phyloP scores from a whole-genome alignment of 495 filamentous ascomycete species.

The Cercophora scortea region DNA sequence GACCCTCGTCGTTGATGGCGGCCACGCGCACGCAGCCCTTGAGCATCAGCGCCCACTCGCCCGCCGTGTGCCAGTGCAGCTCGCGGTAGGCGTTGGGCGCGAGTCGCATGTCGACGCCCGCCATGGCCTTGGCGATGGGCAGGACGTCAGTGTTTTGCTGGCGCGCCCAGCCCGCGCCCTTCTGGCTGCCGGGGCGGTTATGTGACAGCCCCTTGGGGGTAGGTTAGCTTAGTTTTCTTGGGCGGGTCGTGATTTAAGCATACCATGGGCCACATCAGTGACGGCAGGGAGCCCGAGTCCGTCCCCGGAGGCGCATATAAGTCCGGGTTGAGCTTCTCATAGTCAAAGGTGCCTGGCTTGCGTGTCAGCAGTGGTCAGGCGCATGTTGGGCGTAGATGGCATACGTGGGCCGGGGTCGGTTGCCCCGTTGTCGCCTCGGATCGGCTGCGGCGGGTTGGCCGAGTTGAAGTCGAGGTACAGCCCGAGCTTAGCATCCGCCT shows the following conservation, averaged over 20 bases:
- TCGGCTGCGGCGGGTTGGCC: conserved; percentile 58
- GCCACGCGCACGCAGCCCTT: conserved; percentile 56
- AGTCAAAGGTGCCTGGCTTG: conserved; percentile 36
- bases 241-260: no score
- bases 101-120: conserved; percentile 73
- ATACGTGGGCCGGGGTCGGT: conserved; percentile 55
- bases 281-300: conserved; percentile 53
- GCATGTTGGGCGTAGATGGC: no score
- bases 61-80: conserved; percentile 65
- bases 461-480: conserved; percentile 56
- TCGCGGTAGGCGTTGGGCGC: conserved; percentile 59
- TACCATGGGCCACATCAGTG: conserved; percentile 64
- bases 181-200: conserved; percentile 46
- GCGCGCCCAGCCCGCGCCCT: conserved; percentile 58
- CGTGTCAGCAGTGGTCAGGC: no score
- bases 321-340: conserved; percentile 60
- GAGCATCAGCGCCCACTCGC: conserved; percentile 57
- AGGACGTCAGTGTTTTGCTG: conserved; percentile 58
- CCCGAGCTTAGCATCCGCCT: conserved; percentile 48
- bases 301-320: conserved; percentile 58
- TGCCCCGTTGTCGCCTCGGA: conserved; percentile 49
- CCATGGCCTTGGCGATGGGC: conserved; percentile 58
- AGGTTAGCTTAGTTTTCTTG: no score
- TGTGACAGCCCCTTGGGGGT: conserved; percentile 42
- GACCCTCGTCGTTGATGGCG: conserved; percentile 55